phyloP scores from a whole-genome alignment of 139 green algal genomes.

The Coccomyxa sp. region DNA sequence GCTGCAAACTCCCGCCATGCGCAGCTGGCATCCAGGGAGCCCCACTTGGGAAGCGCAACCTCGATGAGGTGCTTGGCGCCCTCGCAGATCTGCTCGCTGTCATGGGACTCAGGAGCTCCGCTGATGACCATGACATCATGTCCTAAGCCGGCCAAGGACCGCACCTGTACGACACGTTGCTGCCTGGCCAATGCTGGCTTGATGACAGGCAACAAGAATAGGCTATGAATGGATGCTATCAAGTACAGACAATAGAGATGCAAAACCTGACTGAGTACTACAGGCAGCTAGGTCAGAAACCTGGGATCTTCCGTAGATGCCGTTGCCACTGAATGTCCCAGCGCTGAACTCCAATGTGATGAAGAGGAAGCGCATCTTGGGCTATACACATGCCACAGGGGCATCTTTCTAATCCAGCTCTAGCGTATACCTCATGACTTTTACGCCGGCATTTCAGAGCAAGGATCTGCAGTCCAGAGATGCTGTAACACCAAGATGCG shows the following conservation, averaged over 20 bases:
- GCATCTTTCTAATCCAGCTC: too few species aligned
- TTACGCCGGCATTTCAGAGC: too few species aligned
- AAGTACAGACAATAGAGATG: too few species aligned
- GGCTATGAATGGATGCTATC: too few species aligned
- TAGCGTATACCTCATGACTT: too few species aligned
- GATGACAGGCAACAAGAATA: too few species aligned
- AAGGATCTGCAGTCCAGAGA: too few species aligned
- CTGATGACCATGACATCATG: conserved; percentile 50
- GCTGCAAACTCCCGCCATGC: conserved; percentile 46
- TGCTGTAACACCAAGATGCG: too few species aligned
- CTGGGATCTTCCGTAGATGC: conserved; percentile 62
- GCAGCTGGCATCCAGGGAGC: conserved; percentile 40
- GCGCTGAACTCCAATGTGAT: conserved; percentile 62
- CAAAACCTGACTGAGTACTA: not conserved
- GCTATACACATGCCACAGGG: too few species aligned
- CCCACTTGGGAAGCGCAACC: conserved; percentile 53
- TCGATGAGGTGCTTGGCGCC: conserved; percentile 22
- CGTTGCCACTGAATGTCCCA: conserved; percentile 70
- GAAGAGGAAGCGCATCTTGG: conserved; percentile 51
- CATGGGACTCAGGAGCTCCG: conserved; percentile 21
- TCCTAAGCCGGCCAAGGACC: conserved; percentile 20
- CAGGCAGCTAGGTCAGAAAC: conserved; percentile 6
- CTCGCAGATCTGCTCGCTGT: not conserved
- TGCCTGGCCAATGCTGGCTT: not conserved
- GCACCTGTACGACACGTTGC: conserved; percentile 28